Conservation (phyloP, 2,329 filamentous ascomycete species). For the Cytospora piceicola region DNA sequence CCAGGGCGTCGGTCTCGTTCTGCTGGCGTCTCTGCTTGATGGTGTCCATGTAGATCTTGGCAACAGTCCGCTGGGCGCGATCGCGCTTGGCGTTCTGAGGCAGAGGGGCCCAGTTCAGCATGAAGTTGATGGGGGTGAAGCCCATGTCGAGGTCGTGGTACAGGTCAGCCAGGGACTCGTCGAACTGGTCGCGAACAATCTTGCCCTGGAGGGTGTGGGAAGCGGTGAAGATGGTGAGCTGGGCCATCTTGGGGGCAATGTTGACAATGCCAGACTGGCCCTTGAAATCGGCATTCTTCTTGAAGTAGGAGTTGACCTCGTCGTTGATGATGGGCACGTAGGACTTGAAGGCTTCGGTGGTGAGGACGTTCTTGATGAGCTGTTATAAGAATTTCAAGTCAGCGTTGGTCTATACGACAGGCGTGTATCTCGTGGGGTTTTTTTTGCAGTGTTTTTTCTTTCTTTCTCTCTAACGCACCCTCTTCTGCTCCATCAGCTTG, state of each 20-base stretch:
- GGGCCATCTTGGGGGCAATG: conserved; percentile 69
- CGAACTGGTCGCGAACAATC: conserved; percentile 73
- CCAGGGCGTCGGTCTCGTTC: conserved; percentile 51
- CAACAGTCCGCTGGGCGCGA: conserved; percentile 72
- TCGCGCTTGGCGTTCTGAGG: conserved; percentile 77
- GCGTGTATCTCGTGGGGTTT: background rate
- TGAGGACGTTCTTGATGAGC: conserved; percentile 74
- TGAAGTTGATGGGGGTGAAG: conserved; percentile 81
- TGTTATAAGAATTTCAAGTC: conserved; percentile 35
- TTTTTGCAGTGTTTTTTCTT: too few species aligned
- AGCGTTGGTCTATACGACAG: conserved; percentile 25
- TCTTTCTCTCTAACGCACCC: too few species aligned
- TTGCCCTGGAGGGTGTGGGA: conserved; percentile 74
- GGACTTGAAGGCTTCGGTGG: conserved; percentile 62
- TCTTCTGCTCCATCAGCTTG: conserved; percentile 89
- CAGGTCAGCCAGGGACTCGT: conserved; percentile 72
- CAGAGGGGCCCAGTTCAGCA: conserved; percentile 77
- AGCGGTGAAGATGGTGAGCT: conserved; percentile 83
- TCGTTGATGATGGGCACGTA: conserved; percentile 74
- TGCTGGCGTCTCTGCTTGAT: conserved; percentile 64
- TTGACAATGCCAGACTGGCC: conserved; percentile 64
- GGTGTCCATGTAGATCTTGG: conserved; percentile 74
- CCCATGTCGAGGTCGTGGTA: conserved; percentile 83
- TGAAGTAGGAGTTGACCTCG: conserved; percentile 70
- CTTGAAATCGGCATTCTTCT: conserved; percentile 59